Conservation (phyloP, 2,329 filamentous ascomycete species). For the Epichloe baconii region DNA sequence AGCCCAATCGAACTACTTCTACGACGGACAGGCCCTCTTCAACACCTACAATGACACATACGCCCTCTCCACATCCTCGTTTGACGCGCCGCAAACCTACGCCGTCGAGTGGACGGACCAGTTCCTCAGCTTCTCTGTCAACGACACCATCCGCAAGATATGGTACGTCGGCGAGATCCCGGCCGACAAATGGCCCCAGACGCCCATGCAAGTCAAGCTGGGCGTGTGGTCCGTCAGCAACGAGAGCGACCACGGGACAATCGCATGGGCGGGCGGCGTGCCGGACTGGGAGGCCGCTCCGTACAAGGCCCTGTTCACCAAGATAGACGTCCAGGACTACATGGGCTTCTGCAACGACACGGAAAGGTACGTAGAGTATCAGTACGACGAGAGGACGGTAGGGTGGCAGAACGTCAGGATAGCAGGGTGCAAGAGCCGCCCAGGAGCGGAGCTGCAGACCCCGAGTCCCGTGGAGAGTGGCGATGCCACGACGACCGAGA, state of each 20-base stretch:
- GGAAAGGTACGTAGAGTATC: slow-evolving; percentile 13
- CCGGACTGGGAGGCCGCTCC: slow-evolving; percentile 19
- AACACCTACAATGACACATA: slow-evolving; percentile 37
- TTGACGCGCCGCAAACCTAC: slow-evolving; percentile 46
- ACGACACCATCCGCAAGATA: slow-evolving; percentile 25
- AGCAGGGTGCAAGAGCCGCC: slow-evolving; percentile 14
- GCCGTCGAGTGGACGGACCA: slow-evolving; percentile 53
- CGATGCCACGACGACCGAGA: slow-evolving; percentile 1
- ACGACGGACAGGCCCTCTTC: slow-evolving; percentile 47
- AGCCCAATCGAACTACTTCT: slow-evolving; percentile 73
- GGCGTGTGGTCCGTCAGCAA: slow-evolving; percentile 43
- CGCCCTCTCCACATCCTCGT: slow-evolving; percentile 26
- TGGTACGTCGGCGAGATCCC: slow-evolving; percentile 31
- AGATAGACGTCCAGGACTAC: slow-evolving; percentile 18
- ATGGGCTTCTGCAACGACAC: slow-evolving; percentile 14
- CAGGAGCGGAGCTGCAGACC: slow-evolving; percentile 3
- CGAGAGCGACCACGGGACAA: slow-evolving; percentile 40
- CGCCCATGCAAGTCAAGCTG: slow-evolving; percentile 53
- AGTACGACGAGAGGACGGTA: slow-evolving; percentile 14
- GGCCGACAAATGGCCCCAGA: slow-evolving; percentile 48
- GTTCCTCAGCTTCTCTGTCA: slow-evolving; percentile 45
- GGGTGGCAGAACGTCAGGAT: slow-evolving; percentile 19
- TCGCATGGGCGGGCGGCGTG: slow-evolving; percentile 53
- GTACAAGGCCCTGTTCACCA: slow-evolving; percentile 14
- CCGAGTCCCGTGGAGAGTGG: slow-evolving; percentile 5